Evolutionary conservation across 768 basidiomycete species (phyloP).

Genomic region (Mycena metata): DNA sequence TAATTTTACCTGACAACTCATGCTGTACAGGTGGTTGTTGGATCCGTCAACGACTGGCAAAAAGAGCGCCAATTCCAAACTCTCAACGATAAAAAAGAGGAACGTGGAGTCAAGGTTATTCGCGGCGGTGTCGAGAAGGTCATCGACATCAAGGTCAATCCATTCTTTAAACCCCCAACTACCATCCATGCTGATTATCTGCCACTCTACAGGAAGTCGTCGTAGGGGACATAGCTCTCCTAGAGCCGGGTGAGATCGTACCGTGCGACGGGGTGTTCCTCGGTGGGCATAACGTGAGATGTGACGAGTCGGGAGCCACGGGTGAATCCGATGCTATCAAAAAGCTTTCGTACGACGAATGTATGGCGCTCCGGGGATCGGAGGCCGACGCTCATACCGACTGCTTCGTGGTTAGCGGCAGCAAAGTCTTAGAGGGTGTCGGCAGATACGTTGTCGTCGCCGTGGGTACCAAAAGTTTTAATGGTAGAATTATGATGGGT

Average conservation of each 20-base stretch:
- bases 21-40: slow-evolving; percentile 78
- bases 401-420: slow-evolving; percentile 92
- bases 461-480: slow-evolving; percentile 93
- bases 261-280: slow-evolving; percentile 98
- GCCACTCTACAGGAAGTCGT: slow-evolving; percentile 76
- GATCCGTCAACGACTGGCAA: slow-evolving; percentile 97
- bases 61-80: slow-evolving; percentile 96
- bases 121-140: slow-evolving; percentile 78
- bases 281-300: slow-evolving; percentile 91
- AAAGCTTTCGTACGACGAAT: slow-evolving; percentile 85
- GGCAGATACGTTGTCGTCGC: slow-evolving; percentile 94
- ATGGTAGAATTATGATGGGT: slow-evolving; percentile 99
- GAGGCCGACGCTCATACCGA: slow-evolving; percentile 71
- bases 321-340: slow-evolving; percentile 97
- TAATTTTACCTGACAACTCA: slow-evolving; percentile 28
- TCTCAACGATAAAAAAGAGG: slow-evolving; percentile 96
- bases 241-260: slow-evolving; percentile 96
- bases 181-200: slow-evolving; percentile 36
- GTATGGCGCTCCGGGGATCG: slow-evolving; percentile 64
- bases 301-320: slow-evolving; percentile 96
- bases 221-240: slow-evolving; percentile 91
- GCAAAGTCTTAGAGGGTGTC: slow-evolving; percentile 95
- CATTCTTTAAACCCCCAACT: slow-evolving; percentile 8
- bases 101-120: slow-evolving; percentile 89
- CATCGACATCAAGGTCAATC: slow-evolving; percentile 82